Evolutionary conservation across 2,329 filamentous ascomycete species (phyloP).

Genomic region (Ophiocordyceps australis): DNA sequence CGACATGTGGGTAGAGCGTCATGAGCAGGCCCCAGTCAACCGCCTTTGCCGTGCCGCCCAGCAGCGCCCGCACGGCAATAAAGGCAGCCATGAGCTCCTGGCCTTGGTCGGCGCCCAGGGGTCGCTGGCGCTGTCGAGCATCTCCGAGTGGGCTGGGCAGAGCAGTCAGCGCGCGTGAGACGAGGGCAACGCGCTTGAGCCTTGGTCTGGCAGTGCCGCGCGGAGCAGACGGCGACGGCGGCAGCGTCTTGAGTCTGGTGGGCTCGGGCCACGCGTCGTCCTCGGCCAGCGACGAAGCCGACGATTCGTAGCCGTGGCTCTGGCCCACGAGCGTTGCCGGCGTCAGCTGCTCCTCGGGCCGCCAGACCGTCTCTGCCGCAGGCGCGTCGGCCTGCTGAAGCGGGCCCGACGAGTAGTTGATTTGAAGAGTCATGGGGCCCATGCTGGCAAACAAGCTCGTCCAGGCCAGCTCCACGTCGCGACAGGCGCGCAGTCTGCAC

Average conservation of each 20-base stretch:
- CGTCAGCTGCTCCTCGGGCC: slow-evolving; percentile 8
- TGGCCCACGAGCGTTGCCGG: slow-evolving; percentile 1
- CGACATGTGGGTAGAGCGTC: slow-evolving; percentile 33
- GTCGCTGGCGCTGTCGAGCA: slow-evolving; percentile 1
- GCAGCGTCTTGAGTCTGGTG: too few relatives aligned
- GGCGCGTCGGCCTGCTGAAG: neutral
- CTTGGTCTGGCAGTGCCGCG: slow-evolving; percentile 1
- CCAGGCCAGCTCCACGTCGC: slow-evolving; percentile 25
- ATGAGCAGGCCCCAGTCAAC: slow-evolving; percentile 43
- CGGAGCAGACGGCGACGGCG: too few relatives aligned
- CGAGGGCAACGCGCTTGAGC: slow-evolving; percentile 12
- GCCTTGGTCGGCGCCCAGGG: slow-evolving; percentile 3
- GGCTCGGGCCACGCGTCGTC: neutral
- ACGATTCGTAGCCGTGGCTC: neutral
- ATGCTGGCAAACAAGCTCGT: too few relatives aligned
- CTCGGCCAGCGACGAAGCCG: slow-evolving; percentile 2
- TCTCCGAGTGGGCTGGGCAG: slow-evolving; percentile 4
- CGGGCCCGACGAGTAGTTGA: too few relatives aligned
- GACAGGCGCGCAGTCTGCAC: slow-evolving; percentile 18
- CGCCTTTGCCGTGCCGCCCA: slow-evolving; percentile 39
- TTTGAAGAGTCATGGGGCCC: too few relatives aligned
- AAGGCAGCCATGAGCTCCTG: slow-evolving; percentile 33
- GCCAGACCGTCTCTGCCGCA: slow-evolving; percentile 6
- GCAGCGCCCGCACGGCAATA: slow-evolving; percentile 34
- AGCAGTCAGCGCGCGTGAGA: slow-evolving; percentile 10